Percentiles rank a stretch among this genome's conserved stretches.
These are phyloP conservation scores for Suhomyces sp. DNA, from an alignment of 805 yeast genomes.

Conservation along the genomic window DNA sequence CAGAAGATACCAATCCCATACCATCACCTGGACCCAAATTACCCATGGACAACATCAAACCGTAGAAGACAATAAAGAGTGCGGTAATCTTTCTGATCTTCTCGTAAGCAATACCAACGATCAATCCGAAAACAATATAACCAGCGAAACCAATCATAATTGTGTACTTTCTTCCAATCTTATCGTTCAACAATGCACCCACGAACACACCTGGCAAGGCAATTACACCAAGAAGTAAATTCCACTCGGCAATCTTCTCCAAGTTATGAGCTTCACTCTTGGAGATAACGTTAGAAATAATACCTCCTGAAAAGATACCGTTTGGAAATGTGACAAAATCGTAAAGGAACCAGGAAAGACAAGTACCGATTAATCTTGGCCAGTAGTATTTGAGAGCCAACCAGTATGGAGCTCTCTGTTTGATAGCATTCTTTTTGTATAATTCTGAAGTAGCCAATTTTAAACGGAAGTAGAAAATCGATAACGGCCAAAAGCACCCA, in stretches of 20 bases:
- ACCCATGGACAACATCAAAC: slow-evolving; percentile 66
- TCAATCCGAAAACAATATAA: slow-evolving; percentile 66
- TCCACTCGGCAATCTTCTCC: slow-evolving; percentile 70
- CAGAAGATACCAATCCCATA: slow-evolving; percentile 67
- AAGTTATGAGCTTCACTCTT: slow-evolving; percentile 33
- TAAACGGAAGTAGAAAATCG: slow-evolving; percentile 68
- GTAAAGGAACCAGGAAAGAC: slow-evolving; percentile 75
- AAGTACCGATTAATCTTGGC: slow-evolving; percentile 64
- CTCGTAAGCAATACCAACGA: slow-evolving; percentile 63
- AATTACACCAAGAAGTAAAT: slow-evolving; percentile 57
- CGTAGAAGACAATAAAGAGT: slow-evolving; percentile 68
- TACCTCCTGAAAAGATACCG: slow-evolving; percentile 61
- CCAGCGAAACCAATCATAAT: slow-evolving; percentile 70
- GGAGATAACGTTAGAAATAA: slow-evolving; percentile 50
- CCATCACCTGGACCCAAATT: slow-evolving; percentile 79
- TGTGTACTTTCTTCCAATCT: slow-evolving; percentile 68
- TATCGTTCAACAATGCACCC: slow-evolving; percentile 65
- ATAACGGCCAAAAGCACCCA: slow-evolving; percentile 65
- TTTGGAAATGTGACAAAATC: slow-evolving; percentile 82
- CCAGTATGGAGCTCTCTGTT: slow-evolving; percentile 48
- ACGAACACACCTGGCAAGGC: slow-evolving; percentile 71
- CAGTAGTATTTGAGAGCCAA: slow-evolving; percentile 65
- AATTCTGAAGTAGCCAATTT: slow-evolving; percentile 65
- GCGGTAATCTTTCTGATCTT: slow-evolving; percentile 56
- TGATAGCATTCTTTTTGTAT: slow-evolving; percentile 63